phyloP scores from a whole-genome alignment of 2,329 filamentous ascomycete genomes.

The Reticulascus tulasneorum region DNA sequence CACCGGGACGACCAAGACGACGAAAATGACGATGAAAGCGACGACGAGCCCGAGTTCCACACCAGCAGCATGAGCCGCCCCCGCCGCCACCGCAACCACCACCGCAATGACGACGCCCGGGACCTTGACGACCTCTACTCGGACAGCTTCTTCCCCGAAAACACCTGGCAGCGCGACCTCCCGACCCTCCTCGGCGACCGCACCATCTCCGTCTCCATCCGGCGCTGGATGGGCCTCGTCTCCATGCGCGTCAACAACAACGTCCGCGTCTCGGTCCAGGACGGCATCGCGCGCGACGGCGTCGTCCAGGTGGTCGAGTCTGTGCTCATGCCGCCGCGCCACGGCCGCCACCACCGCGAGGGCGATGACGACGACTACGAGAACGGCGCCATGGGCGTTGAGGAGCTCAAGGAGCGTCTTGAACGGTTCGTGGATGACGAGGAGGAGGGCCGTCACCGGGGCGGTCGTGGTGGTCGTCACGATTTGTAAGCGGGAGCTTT shows the following conservation, averaged over 20 bases:
- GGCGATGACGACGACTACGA: background rate
- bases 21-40: background rate
- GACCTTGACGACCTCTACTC: too few relatives aligned
- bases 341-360: too few relatives aligned
- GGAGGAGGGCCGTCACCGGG: accelerated
- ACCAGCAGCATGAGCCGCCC: too few relatives aligned
- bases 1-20: too few relatives aligned
- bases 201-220: background rate
- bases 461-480: too few relatives aligned
- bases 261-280: background rate
- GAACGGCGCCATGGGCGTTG: background rate
- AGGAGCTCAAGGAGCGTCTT: slow-evolving; percentile 1
- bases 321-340: slow-evolving; percentile 2
- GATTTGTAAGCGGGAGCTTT: too few relatives aligned
- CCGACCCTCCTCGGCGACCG: background rate
- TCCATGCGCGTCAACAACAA: background rate
- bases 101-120: too few relatives aligned
- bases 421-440: background rate
- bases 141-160: too few relatives aligned
- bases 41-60: background rate
- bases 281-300: slow-evolving; percentile 4
- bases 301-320: slow-evolving; percentile 6
- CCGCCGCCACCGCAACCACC: too few relatives aligned
- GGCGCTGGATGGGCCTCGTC: background rate
- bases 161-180: background rate